Conservation (phyloP, 164 flowering plant species). For the Tetracentron sinense region DNA sequence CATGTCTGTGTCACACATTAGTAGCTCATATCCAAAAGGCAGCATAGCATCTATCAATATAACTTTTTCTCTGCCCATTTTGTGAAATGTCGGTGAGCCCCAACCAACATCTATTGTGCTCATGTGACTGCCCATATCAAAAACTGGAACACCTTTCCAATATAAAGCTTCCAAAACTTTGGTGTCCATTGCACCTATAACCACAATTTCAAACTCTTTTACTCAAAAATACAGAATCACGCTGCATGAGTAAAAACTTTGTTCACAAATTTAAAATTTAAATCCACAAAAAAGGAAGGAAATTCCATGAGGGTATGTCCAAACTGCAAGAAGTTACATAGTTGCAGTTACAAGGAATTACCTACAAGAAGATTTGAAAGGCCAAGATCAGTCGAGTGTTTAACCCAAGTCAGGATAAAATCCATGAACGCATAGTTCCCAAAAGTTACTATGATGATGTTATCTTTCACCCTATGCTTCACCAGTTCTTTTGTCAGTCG, state of each 20-base stretch:
- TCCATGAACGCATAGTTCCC: constrained; percentile 98
- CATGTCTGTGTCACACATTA: constrained; percentile 99
- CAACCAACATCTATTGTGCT: constrained; percentile 89
- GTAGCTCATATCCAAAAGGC: constrained; percentile 80
- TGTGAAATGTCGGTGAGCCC: constrained; percentile 96
- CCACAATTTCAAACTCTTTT: constrained; percentile 9
- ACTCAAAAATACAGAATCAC: too few species aligned
- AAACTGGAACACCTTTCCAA: constrained; percentile 94
- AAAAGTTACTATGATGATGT: constrained; percentile 80
- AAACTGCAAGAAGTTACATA: too few species aligned
- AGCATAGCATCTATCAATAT: constrained; percentile 73
- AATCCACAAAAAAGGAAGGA: too few species aligned
- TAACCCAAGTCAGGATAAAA: constrained; percentile 91
- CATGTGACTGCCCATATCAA: constrained; percentile 99
- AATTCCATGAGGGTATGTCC: too few species aligned
- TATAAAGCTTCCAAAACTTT: constrained; percentile 82
- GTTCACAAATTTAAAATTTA: too few species aligned
- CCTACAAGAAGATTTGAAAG: constrained; percentile 87
- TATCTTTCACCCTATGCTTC: constrained; percentile 59
- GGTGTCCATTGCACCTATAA: constrained; percentile 92
- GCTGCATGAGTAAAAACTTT: too few species aligned
- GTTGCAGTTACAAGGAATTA: constrained; percentile 34
- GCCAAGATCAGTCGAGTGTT: constrained; percentile 76
- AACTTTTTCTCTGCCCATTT: constrained; percentile 98
- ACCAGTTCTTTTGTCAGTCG: constrained; percentile 66